Base-by-base conservation (phyloP, 208 protist genomes). In the Acanthamoeba polyphaga region DNA sequence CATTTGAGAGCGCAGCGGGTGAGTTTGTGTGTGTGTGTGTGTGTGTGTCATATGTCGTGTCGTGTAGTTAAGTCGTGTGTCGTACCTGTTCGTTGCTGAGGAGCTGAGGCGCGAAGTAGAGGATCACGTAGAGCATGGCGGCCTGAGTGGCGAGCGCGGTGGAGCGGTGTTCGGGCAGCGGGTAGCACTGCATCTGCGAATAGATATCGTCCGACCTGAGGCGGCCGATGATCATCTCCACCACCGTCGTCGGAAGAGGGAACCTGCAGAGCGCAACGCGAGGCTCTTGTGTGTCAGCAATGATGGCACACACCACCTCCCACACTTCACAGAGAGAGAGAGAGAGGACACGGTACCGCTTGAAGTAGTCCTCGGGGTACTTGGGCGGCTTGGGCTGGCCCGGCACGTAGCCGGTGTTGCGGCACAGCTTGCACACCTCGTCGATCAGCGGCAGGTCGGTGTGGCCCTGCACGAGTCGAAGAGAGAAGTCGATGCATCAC, bases 121-220 rank as follows among this genome's bases (percentile, higher is more conserved):
- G 98, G n/a, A 99, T 97, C 0, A 99, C 97, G 95, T 99, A 99
- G 19, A 99, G 94, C 82, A 99, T 99, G 29, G 98, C 96, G 0
- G 98, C 99, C 95, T 99, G 99, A 13, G 96, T 96, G 4, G 98
- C 89, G 17, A 99, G 97, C 5, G 99, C 99, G 27, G 97, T 97
- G 94, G 97, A 98, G 60, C 99, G 97, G 96, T 99, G 99, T 66
- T 99, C 98, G 4, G 99, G 99, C 53, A 98, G 96, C 29, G 98
- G 99, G 95, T 98, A 99, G 88, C 98, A 84, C 46, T 93, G 55
- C 27, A 97, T 78, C 97, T 99, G 98, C 62, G 98, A 96, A 96
- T 99, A 99, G 80, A 99, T 98, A 95, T 99, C 99, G 95, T 99
- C 99, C 0, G 97, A 98, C 46, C 98, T 97, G 13, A 99, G 96